phyloP scores from a whole-genome alignment of 495 filamentous ascomycete genomes.

The Cudoniella acicularis region DNA sequence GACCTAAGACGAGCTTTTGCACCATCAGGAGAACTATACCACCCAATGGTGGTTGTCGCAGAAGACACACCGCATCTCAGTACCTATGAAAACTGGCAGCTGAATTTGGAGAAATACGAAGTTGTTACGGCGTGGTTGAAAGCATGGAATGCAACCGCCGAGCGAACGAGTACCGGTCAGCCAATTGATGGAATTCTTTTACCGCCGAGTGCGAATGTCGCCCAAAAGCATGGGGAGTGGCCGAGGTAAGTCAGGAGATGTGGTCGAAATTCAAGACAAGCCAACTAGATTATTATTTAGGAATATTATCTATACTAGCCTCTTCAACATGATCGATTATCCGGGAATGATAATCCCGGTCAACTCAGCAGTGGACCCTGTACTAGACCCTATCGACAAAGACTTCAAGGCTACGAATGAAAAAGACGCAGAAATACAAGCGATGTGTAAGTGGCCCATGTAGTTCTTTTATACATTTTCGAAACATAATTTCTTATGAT shows the following conservation, averaged over 20 bases:
- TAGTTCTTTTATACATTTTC: neutral
- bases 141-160: slow-evolving; percentile 60
- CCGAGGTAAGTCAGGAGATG: neutral
- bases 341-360: slow-evolving; percentile 55
- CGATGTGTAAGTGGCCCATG: slow-evolving; percentile 1
- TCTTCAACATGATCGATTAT: slow-evolving; percentile 70
- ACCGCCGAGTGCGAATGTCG: slow-evolving; percentile 2
- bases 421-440: slow-evolving; percentile 2
- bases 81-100: slow-evolving; percentile 4
- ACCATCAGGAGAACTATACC: slow-evolving; percentile 49
- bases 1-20: slow-evolving; percentile 34
- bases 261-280: slow-evolving; percentile 6
- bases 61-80: neutral
- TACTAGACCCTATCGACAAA: slow-evolving; percentile 30
- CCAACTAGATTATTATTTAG: slow-evolving; percentile 50
- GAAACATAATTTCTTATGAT: neutral
- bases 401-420: slow-evolving; percentile 25
- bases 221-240: slow-evolving; percentile 9
- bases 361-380: slow-evolving; percentile 9
- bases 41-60: slow-evolving; percentile 9
- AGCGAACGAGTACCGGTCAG: slow-evolving; percentile 48
- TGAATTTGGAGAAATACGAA: slow-evolving; percentile 39
- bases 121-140: slow-evolving; percentile 55
- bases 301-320: slow-evolving; percentile 59
- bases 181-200: slow-evolving; percentile 48